phyloP scores from a whole-genome alignment of 352 stramenopile species.

The Globisporangium nagaii region DNA sequence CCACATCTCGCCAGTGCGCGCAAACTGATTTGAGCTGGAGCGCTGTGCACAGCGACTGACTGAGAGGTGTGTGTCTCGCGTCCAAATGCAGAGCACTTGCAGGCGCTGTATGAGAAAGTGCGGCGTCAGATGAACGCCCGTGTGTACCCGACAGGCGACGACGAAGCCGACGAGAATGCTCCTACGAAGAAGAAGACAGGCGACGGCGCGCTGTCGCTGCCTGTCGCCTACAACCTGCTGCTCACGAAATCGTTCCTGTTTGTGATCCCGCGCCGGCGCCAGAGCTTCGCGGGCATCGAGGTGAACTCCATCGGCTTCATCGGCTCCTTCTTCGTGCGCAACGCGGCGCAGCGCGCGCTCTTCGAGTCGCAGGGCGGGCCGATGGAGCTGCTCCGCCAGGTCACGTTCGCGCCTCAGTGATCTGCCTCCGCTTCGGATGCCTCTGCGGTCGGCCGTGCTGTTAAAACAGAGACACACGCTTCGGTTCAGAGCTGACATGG shows the following conservation, averaged over 20 bases:
- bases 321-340: constrained; percentile 72
- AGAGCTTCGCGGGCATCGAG: constrained; percentile 59
- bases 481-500: too few species aligned
- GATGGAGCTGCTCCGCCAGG: constrained; percentile 52
- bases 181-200: neutral
- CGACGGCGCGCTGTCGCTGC: constrained; percentile 8
- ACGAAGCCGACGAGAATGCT: too few species aligned
- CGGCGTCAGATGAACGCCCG: constrained; percentile 36
- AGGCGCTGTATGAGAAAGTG: constrained; percentile 41
- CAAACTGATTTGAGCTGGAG: neutral
- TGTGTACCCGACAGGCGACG: constrained; percentile 19
- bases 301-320: constrained; percentile 85
- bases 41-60: neutral
- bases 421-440: too few species aligned
- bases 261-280: constrained; percentile 51
- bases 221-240: constrained; percentile 71
- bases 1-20: neutral
- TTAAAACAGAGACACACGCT: too few species aligned
- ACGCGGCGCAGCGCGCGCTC: constrained; percentile 48
- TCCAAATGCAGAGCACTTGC: constrained; percentile 27
- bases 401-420: constrained; percentile 51
- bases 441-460: too few species aligned
- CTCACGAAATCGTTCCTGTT: constrained; percentile 73
- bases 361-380: constrained; percentile 40
- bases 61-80: neutral